Evolutionary conservation across 2,329 filamentous ascomycete species (phyloP).

Genomic region (Keithomyces neogunnii): DNA sequence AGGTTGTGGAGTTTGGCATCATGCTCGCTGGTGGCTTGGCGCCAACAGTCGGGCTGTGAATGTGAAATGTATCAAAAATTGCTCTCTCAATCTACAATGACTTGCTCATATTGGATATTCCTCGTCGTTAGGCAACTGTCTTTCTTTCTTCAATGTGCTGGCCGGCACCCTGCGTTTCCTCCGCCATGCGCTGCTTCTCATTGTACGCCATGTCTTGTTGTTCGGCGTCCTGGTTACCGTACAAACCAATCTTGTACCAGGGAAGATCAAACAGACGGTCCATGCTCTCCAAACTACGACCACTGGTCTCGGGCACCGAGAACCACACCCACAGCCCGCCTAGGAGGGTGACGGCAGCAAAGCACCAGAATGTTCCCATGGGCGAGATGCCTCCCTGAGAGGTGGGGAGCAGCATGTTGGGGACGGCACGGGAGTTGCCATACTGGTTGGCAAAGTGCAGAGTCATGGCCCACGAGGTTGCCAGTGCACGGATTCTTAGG

Average conservation of each 20-base stretch:
- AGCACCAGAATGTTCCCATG: conserved; percentile 71
- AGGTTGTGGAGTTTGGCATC: too few species aligned
- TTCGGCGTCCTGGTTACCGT: conserved; percentile 45
- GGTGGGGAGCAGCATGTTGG: conserved; percentile 57
- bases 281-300: conserved; percentile 59
- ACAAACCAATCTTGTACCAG: conserved; percentile 64
- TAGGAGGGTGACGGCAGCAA: conserved; percentile 57
- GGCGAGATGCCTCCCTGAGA: conserved; percentile 39
- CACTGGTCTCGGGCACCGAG: conserved; percentile 64
- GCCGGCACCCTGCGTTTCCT: conserved; percentile 20
- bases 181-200: conserved; percentile 34
- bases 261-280: conserved; percentile 63
- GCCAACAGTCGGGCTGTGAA: too few species aligned
- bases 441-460: conserved; percentile 75
- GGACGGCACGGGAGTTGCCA: conserved; percentile 66
- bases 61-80: too few species aligned
- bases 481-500: conserved; percentile 61
- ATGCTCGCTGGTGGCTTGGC: too few species aligned
- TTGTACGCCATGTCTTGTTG: conserved; percentile 31
- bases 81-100: too few species aligned
- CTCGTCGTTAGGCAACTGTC: not conserved
- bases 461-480: conserved; percentile 66
- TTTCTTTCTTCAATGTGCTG: conserved; percentile 28
- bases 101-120: not conserved
- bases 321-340: conserved; percentile 65